phyloP scores from a whole-genome alignment of 2,329 filamentous ascomycete species.

The Trichoderma oligosporum region DNA sequence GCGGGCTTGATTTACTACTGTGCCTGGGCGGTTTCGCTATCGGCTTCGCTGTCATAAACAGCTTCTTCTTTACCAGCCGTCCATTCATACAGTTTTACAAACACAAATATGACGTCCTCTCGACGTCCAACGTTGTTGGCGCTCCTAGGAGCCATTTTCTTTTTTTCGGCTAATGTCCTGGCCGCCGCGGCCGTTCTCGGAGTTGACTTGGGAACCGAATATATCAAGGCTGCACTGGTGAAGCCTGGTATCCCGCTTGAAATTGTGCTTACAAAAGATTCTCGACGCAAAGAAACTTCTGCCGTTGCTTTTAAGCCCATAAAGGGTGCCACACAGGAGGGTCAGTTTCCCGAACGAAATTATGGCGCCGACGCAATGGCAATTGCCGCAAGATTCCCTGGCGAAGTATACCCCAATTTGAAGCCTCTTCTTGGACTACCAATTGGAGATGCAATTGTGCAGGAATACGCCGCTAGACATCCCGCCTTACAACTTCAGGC shows the following conservation, averaged over 20 bases:
- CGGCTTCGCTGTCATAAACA: conserved; percentile 21
- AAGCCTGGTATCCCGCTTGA: conserved; percentile 97
- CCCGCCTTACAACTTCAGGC: conserved; percentile 70
- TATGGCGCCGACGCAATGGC: conserved; percentile 92
- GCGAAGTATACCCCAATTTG: conserved; percentile 91
- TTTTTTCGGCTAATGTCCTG: conserved; percentile 44
- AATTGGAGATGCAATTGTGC: conserved; percentile 56
- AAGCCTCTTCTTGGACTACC: conserved; percentile 83
- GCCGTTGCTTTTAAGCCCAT: conserved; percentile 91
- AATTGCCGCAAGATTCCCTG: conserved; percentile 79
- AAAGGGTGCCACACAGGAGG: conserved; percentile 57
- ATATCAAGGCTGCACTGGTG: conserved; percentile 92
- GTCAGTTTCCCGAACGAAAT: conserved; percentile 76
- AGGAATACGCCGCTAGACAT: conserved; percentile 70
- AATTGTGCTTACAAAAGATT: conserved; percentile 96
- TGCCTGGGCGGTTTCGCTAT: conserved; percentile 8
- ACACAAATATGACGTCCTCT: conserved; percentile 34
- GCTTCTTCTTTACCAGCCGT: background rate
- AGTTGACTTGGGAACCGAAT: conserved; percentile 91
- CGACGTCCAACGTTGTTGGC: conserved; percentile 37
- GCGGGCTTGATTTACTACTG: background rate
- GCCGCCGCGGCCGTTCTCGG: conserved; percentile 74
- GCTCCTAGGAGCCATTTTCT: conserved; percentile 38
- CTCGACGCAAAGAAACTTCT: conserved; percentile 88
- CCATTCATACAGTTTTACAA: conserved; percentile 20